phyloP scores from a whole-genome alignment of 2,329 filamentous ascomycete species.

The Dendrostoma leiphaemia region DNA sequence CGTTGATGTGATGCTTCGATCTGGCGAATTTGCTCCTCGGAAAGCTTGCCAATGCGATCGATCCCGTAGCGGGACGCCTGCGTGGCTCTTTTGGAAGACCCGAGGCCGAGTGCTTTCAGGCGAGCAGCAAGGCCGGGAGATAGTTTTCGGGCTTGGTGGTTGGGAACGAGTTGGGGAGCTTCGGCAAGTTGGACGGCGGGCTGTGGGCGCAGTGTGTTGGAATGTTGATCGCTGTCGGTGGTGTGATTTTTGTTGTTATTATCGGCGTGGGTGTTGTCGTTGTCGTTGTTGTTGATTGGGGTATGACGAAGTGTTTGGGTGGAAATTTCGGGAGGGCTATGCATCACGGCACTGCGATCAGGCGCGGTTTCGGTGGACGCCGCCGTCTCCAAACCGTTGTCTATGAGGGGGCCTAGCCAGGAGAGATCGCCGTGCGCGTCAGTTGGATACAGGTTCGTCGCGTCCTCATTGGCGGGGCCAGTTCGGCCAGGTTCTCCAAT shows the following conservation, averaged over 20 bases:
- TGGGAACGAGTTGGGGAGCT: conserved; percentile 25
- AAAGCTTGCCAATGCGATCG: conserved; percentile 63
- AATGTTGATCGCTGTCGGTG: conserved; percentile 14
- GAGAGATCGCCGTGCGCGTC: conserved; percentile 39
- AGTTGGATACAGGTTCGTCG: no score
- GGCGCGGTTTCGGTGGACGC: conserved; percentile 7
- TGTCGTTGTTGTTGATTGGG: conserved; percentile 21
- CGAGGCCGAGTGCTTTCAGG: conserved; percentile 64
- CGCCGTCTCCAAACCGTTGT: conserved; percentile 15
- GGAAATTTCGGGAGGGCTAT: conserved; percentile 17
- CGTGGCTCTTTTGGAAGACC: conserved; percentile 39
- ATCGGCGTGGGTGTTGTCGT: conserved; percentile 16
- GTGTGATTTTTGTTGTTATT: conserved; percentile 22
- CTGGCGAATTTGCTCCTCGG: conserved; percentile 67
- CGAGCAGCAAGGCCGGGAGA: conserved; percentile 64
- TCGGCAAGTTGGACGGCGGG: conserved; percentile 14
- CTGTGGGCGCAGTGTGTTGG: background rate
- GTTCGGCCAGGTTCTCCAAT: no score
- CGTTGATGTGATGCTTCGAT: conserved; percentile 54
- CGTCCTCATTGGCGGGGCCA: background rate
- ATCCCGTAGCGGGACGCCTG: conserved; percentile 30
- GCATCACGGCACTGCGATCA: background rate
- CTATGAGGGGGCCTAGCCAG: conserved; percentile 32
- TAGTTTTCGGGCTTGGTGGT: conserved; percentile 50
- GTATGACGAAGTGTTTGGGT: conserved; percentile 19